Conservation (phyloP, 768 basidiomycete species). For the Termitomyces eurrhizus region DNA sequence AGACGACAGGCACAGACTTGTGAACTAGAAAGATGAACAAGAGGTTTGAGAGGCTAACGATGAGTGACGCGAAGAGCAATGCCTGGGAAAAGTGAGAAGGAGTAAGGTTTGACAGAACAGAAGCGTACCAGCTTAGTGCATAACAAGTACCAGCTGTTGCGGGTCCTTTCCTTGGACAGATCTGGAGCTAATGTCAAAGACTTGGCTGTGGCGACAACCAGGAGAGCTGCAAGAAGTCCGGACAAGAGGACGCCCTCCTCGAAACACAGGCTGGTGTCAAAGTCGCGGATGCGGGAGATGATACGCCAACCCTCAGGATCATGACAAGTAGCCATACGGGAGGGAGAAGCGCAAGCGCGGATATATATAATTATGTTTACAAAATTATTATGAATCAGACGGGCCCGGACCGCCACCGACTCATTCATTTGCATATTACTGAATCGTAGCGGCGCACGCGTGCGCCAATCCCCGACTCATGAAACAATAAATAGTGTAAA, state of each 20-base stretch:
- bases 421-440: background rate
- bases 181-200: constrained; percentile 26
- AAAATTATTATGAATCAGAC: background rate
- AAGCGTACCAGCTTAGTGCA: constrained; percentile 63
- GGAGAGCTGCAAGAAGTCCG: constrained; percentile 40
- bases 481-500: too few species aligned
- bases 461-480: too few species aligned
- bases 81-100: constrained; percentile 29
- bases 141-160: constrained; percentile 49
- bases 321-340: constrained; percentile 41
- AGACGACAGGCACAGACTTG: constrained; percentile 39
- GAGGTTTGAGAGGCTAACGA: constrained; percentile 41
- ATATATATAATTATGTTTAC: background rate
- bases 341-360: constrained; percentile 1
- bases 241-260: constrained; percentile 71
- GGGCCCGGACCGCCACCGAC: background rate
- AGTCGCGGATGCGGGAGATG: constrained; percentile 54
- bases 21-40: constrained; percentile 31
- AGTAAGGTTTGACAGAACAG: background rate
- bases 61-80: constrained; percentile 42
- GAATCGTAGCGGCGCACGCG: too few species aligned
- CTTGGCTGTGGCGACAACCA: constrained; percentile 37
- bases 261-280: constrained; percentile 80
- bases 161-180: constrained; percentile 29
- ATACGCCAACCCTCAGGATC: constrained; percentile 64